Evolutionary conservation across 345 rosid species (phyloP).

Genomic region (Dovyalis caffra): DNA sequence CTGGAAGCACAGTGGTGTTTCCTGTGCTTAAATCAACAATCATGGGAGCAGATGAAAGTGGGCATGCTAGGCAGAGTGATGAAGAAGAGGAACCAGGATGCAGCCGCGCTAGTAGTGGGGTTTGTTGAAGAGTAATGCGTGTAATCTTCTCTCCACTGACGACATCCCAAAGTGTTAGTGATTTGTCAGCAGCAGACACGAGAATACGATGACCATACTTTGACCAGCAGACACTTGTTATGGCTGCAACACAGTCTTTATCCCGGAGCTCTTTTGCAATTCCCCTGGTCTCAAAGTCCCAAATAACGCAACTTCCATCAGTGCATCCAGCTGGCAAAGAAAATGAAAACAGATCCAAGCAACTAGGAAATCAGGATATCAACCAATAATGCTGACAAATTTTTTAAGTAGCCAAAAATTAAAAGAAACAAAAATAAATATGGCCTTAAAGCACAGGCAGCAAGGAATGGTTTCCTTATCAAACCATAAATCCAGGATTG

Average conservation of each 20-base stretch:
- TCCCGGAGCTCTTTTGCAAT: conserved; percentile 90
- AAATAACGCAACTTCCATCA: conserved; percentile 86
- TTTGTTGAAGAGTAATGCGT: conserved; percentile 65
- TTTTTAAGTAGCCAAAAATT: neutral
- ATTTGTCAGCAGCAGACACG: conserved; percentile 94
- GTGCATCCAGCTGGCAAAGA: conserved; percentile 99
- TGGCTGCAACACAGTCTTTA: conserved; percentile 67
- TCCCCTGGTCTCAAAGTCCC: conserved; percentile 98
- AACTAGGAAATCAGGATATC: conserved; percentile 6
- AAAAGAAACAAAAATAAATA: neutral
- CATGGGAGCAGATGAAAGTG: conserved; percentile 94
- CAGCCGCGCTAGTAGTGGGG: conserved; percentile 78
- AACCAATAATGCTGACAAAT: neutral
- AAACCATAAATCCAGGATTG: neutral
- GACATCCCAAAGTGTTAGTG: conserved; percentile 92
- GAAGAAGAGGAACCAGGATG: conserved; percentile 84
- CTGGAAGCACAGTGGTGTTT: conserved; percentile 70
- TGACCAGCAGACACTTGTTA: conserved; percentile 96
- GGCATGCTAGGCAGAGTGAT: conserved; percentile 80
- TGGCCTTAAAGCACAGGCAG: neutral
- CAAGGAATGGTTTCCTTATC: neutral
- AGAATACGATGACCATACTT: conserved; percentile 87
- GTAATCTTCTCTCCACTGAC: conserved; percentile 61
- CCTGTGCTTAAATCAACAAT: conserved; percentile 73
- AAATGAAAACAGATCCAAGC: conserved; percentile 1